Percentiles rank a stretch among this genome's conserved stretches.
Evolutionary conservation across 306 rosid genomes (phyloP).

Genomic region (Cicer bijugum): DNA sequence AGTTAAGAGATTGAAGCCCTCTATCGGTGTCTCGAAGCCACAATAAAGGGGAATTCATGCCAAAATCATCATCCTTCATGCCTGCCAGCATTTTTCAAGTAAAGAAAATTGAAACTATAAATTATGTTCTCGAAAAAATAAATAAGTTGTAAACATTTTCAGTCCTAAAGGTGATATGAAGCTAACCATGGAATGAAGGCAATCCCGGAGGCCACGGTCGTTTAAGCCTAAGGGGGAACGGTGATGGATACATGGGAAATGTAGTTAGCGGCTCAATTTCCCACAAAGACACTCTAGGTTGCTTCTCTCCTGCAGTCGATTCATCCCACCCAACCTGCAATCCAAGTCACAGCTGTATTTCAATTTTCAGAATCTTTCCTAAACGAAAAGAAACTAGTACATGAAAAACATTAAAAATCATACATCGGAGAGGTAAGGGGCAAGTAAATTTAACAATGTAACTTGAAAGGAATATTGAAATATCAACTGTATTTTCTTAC

Average conservation of each 20-base stretch:
- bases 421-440: conserved; percentile 1
- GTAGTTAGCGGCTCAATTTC: conserved; percentile 97
- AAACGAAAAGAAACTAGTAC: background rate
- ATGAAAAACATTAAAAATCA: conserved; percentile 19
- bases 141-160: background rate
- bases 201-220: conserved; percentile 95
- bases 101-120: conserved; percentile 4
- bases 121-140: background rate
- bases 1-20: conserved; percentile 79
- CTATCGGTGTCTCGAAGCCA: conserved; percentile 84
- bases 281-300: conserved; percentile 96
- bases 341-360: conserved; percentile 28
- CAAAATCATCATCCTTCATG: conserved; percentile 82
- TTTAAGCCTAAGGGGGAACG: conserved; percentile 89
- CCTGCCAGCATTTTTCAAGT: conserved; percentile 55
- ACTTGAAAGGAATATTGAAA: background rate
- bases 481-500: conserved; percentile 35
- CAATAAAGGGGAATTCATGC: conserved; percentile 73
- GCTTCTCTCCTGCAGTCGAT: conserved; percentile 97
- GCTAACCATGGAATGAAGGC: conserved; percentile 83
- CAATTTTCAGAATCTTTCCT: background rate
- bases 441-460: conserved; percentile 1
- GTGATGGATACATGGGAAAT: conserved; percentile 96
- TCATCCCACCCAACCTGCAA: conserved; percentile 99
- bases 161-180: conserved; percentile 13